phyloP scores from a whole-genome alignment of 1,284 basidiomycete genomes.

The Fomitiporia mediterranea region DNA sequence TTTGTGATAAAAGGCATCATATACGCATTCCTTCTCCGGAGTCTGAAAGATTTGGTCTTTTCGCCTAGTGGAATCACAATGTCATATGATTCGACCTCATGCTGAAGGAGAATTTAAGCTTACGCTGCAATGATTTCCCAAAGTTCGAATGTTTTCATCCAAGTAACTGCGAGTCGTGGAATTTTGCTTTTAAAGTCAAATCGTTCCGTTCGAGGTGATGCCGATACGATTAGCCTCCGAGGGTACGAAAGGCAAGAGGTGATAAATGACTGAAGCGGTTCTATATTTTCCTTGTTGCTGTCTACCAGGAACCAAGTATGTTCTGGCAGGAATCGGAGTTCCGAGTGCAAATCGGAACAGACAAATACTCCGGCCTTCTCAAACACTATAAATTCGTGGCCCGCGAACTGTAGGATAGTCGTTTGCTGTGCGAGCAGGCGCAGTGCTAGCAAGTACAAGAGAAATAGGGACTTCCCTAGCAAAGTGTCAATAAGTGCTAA shows the following conservation, averaged over 20 bases:
- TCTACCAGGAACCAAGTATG: constrained; percentile 3
- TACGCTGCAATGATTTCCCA: not conserved
- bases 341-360: too few relatives aligned
- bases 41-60: not conserved
- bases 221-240: not conserved
- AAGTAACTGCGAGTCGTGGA: not conserved
- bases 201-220: not conserved
- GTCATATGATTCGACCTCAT: not conserved
- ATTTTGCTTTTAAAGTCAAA: not conserved
- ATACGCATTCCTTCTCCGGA: not conserved
- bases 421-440: constrained; percentile 1
- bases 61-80: not conserved
- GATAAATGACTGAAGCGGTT: not conserved
- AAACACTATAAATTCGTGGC: not conserved
- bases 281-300: not conserved
- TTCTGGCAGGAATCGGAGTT: not conserved
- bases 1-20: not conserved
- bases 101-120: not conserved
- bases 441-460: not conserved
- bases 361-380: not conserved
- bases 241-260: not conserved
- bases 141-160: not conserved
- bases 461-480: not conserved
- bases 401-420: not conserved
- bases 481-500: not conserved